phyloP scores from a whole-genome alignment of 306 rosid species.

The Psophocarpus tetragonolobus region DNA sequence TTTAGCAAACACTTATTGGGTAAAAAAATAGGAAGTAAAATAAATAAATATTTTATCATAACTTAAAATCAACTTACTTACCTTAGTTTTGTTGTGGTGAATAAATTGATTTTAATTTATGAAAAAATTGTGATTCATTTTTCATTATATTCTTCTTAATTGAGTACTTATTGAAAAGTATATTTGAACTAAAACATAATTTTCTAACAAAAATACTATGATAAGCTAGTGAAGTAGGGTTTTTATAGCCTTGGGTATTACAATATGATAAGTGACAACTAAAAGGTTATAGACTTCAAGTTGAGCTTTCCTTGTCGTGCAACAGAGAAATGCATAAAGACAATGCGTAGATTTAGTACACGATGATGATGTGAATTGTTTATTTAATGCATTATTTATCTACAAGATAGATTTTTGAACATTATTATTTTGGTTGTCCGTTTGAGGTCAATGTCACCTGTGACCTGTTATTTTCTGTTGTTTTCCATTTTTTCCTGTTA shows the following conservation, averaged over 20 bases:
- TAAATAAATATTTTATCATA: background rate
- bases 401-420: background rate
- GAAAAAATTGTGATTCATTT: background rate
- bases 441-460: conserved; percentile 15
- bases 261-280: background rate
- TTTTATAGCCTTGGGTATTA: background rate
- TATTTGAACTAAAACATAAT: background rate
- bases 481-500: conserved; percentile 5
- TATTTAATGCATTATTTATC: background rate
- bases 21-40: background rate
- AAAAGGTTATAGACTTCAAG: background rate
- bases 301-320: conserved; percentile 24
- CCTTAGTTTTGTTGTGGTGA: background rate
- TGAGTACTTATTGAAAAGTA: background rate
- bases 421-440: background rate
- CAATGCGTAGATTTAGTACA: conserved; percentile 11
- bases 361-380: background rate
- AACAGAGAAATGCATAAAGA: conserved; percentile 25
- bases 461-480: conserved; percentile 9
- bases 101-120: background rate
- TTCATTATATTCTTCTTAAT: background rate
- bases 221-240: background rate
- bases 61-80: background rate
- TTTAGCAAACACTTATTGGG: background rate
- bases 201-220: background rate